Evolutionary conservation across 768 basidiomycete genomes (phyloP), one percentile per base, ranked within the genome.

Genomic region (Lactifluus piperatus): DNA sequence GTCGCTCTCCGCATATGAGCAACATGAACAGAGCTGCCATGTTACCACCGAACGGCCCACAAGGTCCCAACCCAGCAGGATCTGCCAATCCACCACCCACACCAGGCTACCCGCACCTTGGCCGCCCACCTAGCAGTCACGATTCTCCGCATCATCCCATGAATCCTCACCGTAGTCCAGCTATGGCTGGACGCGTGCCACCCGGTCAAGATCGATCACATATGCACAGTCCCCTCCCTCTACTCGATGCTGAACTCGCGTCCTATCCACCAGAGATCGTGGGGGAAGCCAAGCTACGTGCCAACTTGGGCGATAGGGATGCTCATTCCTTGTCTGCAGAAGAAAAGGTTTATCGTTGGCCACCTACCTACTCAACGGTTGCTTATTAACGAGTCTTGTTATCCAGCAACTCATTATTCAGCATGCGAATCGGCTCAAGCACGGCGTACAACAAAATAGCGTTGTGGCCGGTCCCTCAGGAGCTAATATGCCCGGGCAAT

Each of bases 71-170:
- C 45, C 68, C 73, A 56, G 49, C 62, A 70, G 75, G 62, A 67
- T 62, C 75, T 55, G 61, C 70, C 27, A 67, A 73, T 24, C 68
- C 68, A 30, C 73, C 75, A 0, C 75, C 78, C 46, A 75, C 78
- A 11, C 74, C 72, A 24, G 60, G 68, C 9, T 81, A 76, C 61
- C 75, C 73, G 43, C 77, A 74, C 60, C 66, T 74, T 20, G 78
- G 76, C 3, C 75, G 82, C 50, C 80, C 85, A 6, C 81, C 81
- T 5, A 87, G 86, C 67, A 77, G 85, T 41, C 77, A 85, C 39
- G 79, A 70, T 4, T 73, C 76, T 58, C 71, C 74, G 1, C 63
- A 64, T 36, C 29, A 62, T 36, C 39, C 32, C 2, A 71, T 80
- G 69, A 73, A 78, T 58, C 70, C 73, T 56, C 79, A 81, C 2